phyloP scores from a whole-genome alignment of 192 early-diverging fungal genomes.

The Dimargaris cristalligena region DNA sequence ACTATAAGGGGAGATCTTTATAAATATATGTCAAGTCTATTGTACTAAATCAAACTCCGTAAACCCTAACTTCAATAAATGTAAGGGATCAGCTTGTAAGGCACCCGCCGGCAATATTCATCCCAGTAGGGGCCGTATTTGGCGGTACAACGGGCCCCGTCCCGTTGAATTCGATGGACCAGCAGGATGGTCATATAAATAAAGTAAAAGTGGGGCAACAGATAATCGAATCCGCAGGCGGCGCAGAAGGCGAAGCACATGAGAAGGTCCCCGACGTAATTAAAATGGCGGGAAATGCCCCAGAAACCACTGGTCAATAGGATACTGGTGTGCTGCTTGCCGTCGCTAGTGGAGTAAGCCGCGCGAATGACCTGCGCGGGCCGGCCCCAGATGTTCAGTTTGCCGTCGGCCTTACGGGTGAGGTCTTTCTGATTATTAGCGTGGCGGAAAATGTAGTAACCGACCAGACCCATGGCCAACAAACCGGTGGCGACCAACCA shows the following conservation, averaged over 20 bases:
- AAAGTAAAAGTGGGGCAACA: conserved; percentile 67
- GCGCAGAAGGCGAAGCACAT: conserved; percentile 57
- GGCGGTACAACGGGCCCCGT: conserved; percentile 50
- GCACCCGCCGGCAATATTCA: conserved; percentile 42
- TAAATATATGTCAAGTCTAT: no score
- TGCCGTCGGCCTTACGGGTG: conserved; percentile 45
- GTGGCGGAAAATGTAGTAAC: conserved; percentile 66
- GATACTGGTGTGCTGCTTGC: conserved; percentile 43
- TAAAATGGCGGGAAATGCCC: conserved; percentile 73
- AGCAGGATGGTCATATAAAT: conserved; percentile 62
- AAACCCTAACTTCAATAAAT: no score
- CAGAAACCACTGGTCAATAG: conserved; percentile 61
- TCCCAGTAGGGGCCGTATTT: conserved; percentile 78
- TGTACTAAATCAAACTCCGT: no score
- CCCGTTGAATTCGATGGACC: conserved; percentile 46
- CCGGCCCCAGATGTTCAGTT: conserved; percentile 62
- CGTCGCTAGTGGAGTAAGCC: conserved; percentile 52
- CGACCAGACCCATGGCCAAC: conserved; percentile 34
- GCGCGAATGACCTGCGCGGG: conserved; percentile 56
- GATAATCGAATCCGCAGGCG: conserved; percentile 43
- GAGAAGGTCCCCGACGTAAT: conserved; percentile 63
- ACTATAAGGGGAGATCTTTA: no score
- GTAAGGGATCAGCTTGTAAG: conserved; percentile 38
- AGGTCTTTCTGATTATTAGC: conserved; percentile 71
- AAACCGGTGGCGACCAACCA: conserved; percentile 30